Percentiles rank a stretch among this genome's conserved stretches.
Conservation (phyloP, 768 basidiomycete species). For the Lepiota subincarnata region DNA sequence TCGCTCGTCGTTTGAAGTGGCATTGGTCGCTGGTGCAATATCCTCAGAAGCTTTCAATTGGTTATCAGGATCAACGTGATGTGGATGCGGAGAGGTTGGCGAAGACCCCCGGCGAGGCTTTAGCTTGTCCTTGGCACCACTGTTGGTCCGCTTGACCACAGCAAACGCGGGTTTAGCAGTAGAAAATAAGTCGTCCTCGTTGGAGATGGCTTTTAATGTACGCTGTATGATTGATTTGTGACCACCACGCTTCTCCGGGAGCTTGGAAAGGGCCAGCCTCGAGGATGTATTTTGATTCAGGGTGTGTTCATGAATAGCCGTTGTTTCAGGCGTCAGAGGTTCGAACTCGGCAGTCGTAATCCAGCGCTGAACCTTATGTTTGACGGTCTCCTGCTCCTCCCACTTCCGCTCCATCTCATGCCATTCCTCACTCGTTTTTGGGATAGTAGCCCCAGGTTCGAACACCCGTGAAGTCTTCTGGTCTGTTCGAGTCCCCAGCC, state of each 20-base stretch:
- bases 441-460: conserved; percentile 2
- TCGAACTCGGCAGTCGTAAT: conserved; percentile 9
- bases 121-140: background rate
- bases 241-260: background rate
- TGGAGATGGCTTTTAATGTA: background rate
- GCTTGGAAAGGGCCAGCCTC: background rate
- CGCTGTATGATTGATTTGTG: background rate
- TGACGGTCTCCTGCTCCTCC: conserved; percentile 9
- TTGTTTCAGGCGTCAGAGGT: conserved; percentile 9
- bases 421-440: conserved; percentile 4
- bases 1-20: background rate
- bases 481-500: conserved; percentile 1
- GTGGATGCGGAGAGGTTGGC: background rate
- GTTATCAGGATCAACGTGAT: too few species aligned
- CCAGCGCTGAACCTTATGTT: conserved; percentile 8
- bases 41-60: background rate
- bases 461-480: background rate
- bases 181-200: background rate
- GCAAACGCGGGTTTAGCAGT: background rate
- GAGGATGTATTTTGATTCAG: background rate
- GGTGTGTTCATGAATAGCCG: background rate
- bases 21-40: background rate
- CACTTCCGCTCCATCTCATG: conserved; percentile 1
- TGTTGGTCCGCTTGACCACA: conserved; percentile 3
- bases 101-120: background rate